A percentile compares a stretch with the other conserved stretches of the same genome.
phyloP scores from a whole-genome alignment of 108 stramenopile genomes.

The Fragilaria crotonensis region DNA sequence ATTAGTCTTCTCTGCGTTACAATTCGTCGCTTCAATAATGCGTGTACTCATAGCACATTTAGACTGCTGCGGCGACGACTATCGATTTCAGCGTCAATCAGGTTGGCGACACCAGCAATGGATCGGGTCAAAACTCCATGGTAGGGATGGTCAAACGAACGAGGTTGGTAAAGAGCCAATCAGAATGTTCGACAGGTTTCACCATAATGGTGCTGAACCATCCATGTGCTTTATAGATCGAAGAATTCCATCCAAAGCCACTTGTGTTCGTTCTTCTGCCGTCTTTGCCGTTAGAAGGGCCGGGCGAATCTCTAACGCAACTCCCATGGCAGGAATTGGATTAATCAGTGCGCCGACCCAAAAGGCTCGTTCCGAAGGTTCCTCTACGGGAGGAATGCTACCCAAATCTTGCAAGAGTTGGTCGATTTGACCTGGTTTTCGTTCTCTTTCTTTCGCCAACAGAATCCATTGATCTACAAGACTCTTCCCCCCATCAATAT shows the following conservation, averaged over 20 bases:
- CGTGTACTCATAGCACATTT: too few relatives aligned
- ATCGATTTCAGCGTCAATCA: too few relatives aligned
- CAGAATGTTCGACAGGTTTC: not conserved
- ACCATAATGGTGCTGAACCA: conserved; percentile 14
- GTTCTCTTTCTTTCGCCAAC: conserved; percentile 50
- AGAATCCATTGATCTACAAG: conserved; percentile 65
- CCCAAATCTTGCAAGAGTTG: conserved; percentile 41
- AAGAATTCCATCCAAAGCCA: conserved; percentile 54
- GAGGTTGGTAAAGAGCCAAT: too few relatives aligned
- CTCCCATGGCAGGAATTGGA: conserved; percentile 69
- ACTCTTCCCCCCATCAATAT: conserved; percentile 27
- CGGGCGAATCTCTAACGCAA: conserved; percentile 66
- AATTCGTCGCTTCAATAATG: too few relatives aligned
- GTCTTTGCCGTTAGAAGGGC: conserved; percentile 40
- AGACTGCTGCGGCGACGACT: too few relatives aligned
- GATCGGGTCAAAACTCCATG: too few relatives aligned
- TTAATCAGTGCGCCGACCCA: conserved; percentile 76
- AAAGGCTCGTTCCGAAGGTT: conserved; percentile 69
- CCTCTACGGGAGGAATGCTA: conserved; percentile 42
- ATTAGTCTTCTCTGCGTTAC: too few relatives aligned
- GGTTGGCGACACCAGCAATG: too few relatives aligned
- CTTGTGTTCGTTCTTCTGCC: conserved; percentile 49
- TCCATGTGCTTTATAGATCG: conserved; percentile 60
- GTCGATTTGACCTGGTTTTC: conserved; percentile 48
- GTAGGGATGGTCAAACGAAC: too few relatives aligned